These are phyloP conservation scores for Metarhizium sp. DNA, from an alignment of 2,329 filamentous ascomycete species.

Conservation along the genomic window DNA sequence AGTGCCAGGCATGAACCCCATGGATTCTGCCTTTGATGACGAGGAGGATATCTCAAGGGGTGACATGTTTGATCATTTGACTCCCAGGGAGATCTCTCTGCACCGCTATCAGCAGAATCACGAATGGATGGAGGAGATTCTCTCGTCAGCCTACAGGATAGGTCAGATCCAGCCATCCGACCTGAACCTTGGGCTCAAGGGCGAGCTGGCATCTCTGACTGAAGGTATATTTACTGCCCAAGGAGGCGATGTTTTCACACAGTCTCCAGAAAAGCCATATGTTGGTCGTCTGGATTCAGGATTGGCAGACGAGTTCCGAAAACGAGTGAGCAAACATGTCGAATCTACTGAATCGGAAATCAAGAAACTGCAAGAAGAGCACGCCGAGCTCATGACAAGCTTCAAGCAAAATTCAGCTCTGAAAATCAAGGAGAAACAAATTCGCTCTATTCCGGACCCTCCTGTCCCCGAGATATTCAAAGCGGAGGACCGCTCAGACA, in stretches of 20 bases:
- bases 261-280: constrained; percentile 47
- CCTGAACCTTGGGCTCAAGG: constrained; percentile 75
- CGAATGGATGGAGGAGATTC: constrained; percentile 97
- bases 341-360: constrained; percentile 71
- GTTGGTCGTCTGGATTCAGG: constrained; percentile 57
- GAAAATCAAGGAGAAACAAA: constrained; percentile 63
- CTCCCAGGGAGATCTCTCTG: constrained; percentile 80
- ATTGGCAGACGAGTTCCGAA: constrained; percentile 77
- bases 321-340: constrained; percentile 64
- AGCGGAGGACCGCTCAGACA: constrained; percentile 47
- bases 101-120: constrained; percentile 89
- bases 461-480: constrained; percentile 53
- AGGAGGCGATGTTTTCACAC: constrained; percentile 35
- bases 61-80: constrained; percentile 83
- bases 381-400: constrained; percentile 65
- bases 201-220: constrained; percentile 72
- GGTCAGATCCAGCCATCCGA: constrained; percentile 80
- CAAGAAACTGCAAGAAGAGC: constrained; percentile 70
- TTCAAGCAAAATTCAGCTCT: constrained; percentile 63
- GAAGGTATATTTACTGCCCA: constrained; percentile 72
- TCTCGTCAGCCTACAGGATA: constrained; percentile 82
- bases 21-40: constrained; percentile 57
- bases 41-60: constrained; percentile 82
- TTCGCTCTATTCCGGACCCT: constrained; percentile 57
- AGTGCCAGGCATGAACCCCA: constrained; percentile 28